phyloP scores from a whole-genome alignment of 345 rosid species.

The Citrus sp. region DNA sequence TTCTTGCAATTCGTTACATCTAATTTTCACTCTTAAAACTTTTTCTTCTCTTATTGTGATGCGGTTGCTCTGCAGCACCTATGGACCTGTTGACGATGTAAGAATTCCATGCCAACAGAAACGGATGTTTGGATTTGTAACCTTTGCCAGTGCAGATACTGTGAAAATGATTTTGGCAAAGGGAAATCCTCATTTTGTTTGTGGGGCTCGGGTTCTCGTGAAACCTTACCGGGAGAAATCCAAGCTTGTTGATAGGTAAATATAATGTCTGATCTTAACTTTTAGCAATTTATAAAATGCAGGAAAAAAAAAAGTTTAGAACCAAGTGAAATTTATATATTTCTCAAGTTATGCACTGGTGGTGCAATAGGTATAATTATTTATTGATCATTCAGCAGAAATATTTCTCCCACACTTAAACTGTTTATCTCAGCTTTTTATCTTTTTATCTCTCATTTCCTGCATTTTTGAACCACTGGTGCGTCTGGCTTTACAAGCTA shows the following conservation, averaged over 20 bases:
- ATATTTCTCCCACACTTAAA: not conserved
- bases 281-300: not conserved
- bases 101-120: slow-evolving; percentile 70
- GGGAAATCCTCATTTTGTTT: slow-evolving; percentile 73
- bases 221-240: slow-evolving; percentile 72
- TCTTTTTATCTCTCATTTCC: not conserved
- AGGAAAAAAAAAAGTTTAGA: not conserved
- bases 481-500: not conserved
- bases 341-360: not conserved
- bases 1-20: not conserved
- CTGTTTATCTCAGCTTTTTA: not conserved
- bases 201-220: slow-evolving; percentile 67
- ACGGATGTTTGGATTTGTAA: slow-evolving; percentile 73
- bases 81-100: slow-evolving; percentile 67
- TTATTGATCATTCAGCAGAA: not conserved
- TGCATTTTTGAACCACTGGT: not conserved
- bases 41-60: not conserved
- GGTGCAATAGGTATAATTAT: not conserved
- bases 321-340: not conserved
- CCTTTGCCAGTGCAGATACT: slow-evolving; percentile 53
- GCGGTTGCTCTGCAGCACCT: slow-evolving; percentile 32
- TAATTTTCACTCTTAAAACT: not conserved
- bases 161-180: slow-evolving; percentile 52
- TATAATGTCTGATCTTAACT: not conserved
- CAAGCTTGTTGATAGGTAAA: slow-evolving; percentile 55